Evolutionary conservation across 257 asterid genomes (phyloP).

Genomic region (Rauvolfia tetraphylla): DNA sequence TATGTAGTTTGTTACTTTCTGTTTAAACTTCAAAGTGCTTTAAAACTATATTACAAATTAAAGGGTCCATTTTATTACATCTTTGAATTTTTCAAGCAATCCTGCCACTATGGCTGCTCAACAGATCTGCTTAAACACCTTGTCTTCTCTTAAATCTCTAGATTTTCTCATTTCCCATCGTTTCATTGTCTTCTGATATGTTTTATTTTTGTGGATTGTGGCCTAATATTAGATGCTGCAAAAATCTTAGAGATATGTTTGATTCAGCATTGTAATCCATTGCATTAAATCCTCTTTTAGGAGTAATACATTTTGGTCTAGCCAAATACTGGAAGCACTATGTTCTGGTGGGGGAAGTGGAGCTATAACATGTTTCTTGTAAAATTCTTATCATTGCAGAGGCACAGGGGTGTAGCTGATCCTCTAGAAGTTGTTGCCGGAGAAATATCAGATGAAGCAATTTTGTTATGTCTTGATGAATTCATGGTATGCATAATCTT

Average conservation of each 20-base stretch:
- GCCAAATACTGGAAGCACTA: background rate
- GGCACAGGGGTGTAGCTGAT: slow-evolving; percentile 83
- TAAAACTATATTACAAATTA: background rate
- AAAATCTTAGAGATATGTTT: background rate
- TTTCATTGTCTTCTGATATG: background rate
- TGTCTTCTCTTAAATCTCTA: background rate
- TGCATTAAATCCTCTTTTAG: background rate
- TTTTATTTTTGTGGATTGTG: background rate
- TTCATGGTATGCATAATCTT: slow-evolving; percentile 58
- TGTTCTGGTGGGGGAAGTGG: background rate
- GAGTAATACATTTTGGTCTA: background rate
- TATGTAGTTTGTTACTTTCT: background rate
- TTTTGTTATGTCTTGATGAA: slow-evolving; percentile 88
- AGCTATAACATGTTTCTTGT: background rate
- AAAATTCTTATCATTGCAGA: slow-evolving; percentile 43
- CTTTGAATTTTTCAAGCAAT: background rate
- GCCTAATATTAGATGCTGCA: slow-evolving; percentile 4
- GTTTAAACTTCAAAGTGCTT: slow-evolving; percentile 2
- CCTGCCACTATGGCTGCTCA: background rate
- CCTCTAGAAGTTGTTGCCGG: slow-evolving; percentile 94
- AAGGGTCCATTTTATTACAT: background rate
- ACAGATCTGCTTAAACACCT: background rate
- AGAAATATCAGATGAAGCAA: slow-evolving; percentile 79
- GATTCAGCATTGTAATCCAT: background rate
- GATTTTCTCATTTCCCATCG: background rate